Percentiles rank a stretch among this genome's conserved stretches.
Conservation (phyloP, 2,329 filamentous ascomycete species). For the Paracoccidioides brasiliensis region DNA sequence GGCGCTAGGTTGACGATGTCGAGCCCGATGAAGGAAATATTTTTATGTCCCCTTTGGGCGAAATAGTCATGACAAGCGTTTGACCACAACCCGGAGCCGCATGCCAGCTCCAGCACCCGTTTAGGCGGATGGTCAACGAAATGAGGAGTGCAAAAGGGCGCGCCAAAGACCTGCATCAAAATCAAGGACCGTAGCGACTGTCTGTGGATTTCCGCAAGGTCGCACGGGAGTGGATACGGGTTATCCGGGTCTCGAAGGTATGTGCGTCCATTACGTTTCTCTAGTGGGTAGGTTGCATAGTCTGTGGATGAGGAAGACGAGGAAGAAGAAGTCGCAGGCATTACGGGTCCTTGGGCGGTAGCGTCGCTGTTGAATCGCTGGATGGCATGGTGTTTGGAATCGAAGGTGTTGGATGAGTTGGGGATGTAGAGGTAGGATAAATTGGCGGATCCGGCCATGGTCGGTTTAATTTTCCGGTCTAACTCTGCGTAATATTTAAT, state of each 20-base stretch:
- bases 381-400: slow-evolving; percentile 6
- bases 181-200: slow-evolving; percentile 76
- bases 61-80: slow-evolving; percentile 76
- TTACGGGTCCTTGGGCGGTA: slow-evolving; percentile 12
- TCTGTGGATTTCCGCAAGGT: slow-evolving; percentile 74
- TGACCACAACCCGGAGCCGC: slow-evolving; percentile 81
- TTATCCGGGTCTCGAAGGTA: slow-evolving; percentile 64
- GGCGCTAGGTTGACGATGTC: slow-evolving; percentile 65
- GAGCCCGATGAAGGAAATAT: slow-evolving; percentile 67
- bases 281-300: slow-evolving; percentile 43
- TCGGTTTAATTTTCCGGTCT: background rate
- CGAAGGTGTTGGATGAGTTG: slow-evolving; percentile 2
- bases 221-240: slow-evolving; percentile 75
- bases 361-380: slow-evolving; percentile 17
- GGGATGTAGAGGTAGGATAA: slow-evolving; percentile 9
- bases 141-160: slow-evolving; percentile 59
- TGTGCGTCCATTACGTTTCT: slow-evolving; percentile 63
- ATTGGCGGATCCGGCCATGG: slow-evolving; percentile 8
- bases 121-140: slow-evolving; percentile 55
- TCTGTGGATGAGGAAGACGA: slow-evolving; percentile 24
- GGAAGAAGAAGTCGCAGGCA: slow-evolving; percentile 21
- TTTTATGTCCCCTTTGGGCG: slow-evolving; percentile 50
- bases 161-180: slow-evolving; percentile 66
- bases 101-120: slow-evolving; percentile 73
- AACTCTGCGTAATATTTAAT: background rate